Base-by-base conservation (phyloP, 2,329 filamentous ascomycete genomes). In the Zymoseptoria passerinii region DNA sequence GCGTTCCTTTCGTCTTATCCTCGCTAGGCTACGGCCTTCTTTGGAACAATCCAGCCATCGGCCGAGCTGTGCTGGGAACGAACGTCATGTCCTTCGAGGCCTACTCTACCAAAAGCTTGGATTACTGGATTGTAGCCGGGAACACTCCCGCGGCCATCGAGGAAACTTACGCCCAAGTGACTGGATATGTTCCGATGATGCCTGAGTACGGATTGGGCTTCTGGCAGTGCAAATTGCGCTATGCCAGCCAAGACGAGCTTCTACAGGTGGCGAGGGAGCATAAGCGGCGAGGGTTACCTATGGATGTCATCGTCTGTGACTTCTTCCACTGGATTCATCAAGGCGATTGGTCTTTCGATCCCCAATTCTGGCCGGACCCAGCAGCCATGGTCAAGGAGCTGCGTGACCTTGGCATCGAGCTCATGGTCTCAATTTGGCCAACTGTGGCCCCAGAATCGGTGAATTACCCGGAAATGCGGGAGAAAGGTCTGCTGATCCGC, bases 401-500 rank as follows among this genome's bases (percentile, higher is more conserved):
- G 1, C 76, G 81, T 49, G 74, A 78, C 0, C 70, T 88, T 59
- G 76, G 77, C 0, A 80, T 87, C 51, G 83, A 88, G 65, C 76
- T 87, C 2, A 87, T 88, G 83, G 82, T 88, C 0, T 86, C 83
- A 0, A 80, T 88, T 63, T 88, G 85, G 85, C 85, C 85, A 0
- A 87, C 83, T 0, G 83, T 88, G 1, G 83, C 87, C 55, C 77
- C 75, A 10, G 66, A 70, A 1, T 83, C 80, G 0, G 80, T 83
- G 49, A 86, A 86, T 67, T 87, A 80, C 65, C 64, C 76, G 0
- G 80, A 86, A 61, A 86, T 87, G 83, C 71, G 84, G 0, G 81
- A 83, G 57, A 76, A 77, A 8, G 85, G 85, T 0, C 76, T 81
- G 3, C 76, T 88, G 1, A 83, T 87, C 60, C 79, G 83, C 0